Evolutionary conservation across 2,329 filamentous ascomycete species (phyloP).

Genomic region (Epichloe uncinata): DNA sequence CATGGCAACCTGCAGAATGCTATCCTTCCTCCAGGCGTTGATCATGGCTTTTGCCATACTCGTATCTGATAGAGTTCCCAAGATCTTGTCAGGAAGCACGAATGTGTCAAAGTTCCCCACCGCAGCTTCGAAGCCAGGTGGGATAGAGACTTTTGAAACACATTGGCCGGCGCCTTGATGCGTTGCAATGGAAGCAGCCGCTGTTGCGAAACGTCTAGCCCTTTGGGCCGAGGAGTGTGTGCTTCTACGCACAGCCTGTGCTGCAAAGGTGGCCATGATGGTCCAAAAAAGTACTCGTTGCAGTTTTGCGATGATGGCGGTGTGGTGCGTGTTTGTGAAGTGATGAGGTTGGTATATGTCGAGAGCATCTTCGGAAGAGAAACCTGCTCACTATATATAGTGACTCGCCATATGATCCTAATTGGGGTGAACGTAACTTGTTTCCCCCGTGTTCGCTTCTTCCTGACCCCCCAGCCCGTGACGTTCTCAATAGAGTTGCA

Average conservation of each 20-base stretch:
- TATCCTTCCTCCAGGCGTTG: conserved; percentile 28
- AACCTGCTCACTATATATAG: conserved; percentile 1
- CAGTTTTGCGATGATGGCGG: background rate
- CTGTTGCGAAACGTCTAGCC: background rate
- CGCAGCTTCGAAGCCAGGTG: conserved; percentile 14
- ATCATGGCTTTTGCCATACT: conserved; percentile 27
- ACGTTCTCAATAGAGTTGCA: background rate
- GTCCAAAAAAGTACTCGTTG: background rate
- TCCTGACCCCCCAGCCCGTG: background rate
- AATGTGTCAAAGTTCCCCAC: conserved; percentile 26
- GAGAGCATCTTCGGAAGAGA: background rate
- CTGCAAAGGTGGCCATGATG: conserved; percentile 3
- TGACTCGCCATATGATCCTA: background rate
- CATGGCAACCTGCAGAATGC: conserved; percentile 34
- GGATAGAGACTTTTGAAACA: conserved; percentile 9
- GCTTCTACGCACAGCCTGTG: background rate
- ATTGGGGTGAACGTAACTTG: background rate
- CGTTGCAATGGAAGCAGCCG: background rate
- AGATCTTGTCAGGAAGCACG: conserved; percentile 24
- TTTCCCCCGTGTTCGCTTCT: background rate
- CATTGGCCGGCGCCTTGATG: background rate
- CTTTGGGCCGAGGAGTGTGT: background rate
- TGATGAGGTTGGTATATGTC: background rate
- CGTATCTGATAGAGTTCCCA: conserved; percentile 19
- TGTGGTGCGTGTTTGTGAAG: background rate